Base-by-base conservation (phyloP, 768 basidiomycete species). In the Hygrophoropsis aurantiaca region DNA sequence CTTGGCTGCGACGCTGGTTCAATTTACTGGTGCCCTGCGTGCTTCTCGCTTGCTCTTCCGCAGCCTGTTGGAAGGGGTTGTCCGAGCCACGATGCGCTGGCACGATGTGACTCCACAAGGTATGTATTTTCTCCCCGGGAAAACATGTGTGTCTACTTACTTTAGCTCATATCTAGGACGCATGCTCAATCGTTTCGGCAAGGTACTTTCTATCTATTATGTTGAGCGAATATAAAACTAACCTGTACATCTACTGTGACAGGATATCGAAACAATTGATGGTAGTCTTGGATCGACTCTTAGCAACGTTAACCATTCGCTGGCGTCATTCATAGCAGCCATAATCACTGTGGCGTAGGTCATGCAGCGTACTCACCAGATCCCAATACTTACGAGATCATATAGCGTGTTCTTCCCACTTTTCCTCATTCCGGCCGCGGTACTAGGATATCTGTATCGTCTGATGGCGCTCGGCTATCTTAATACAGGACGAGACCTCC, bases 231-330 rank as follows among this genome's bases (percentile, higher is more conserved):
- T n/a, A n/a, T n/a, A n/a, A 20, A 19, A 19, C 11, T 1, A 42
- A 52, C 40, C n/a, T 45, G 20, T 15, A 35, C 30, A 15, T 51
- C 11, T 21, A 40, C 46, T 8, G 36, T 21, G 21, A 44, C 51
- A 85, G 71, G 91, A 95, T 58, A 77, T 94, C 27, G 91, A 93
- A 64, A 92, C 88, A 0, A 87, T 95, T 16, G 94, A 95, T 59
- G 74, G 75, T 0, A 84, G 82, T 3, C 69, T 91, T 25, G 81
- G 85, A 0, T 63, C 76, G 10, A 82, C 86, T 1, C 68, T 92
- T 21, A 82, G 89, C 54, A 76, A 81, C 1, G 88, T 94, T 40
- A 90, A 91, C 58, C 77, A 81, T 0, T 90, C 87, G 1, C 65
- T 91, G 36, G 90, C 89, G 0, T 79, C 78, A 32, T 87, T 94